A percentile compares a stretch with the other conserved stretches of the same genome.
phyloP scores from a whole-genome alignment of 371 early-diverging fungal genomes.

The Synchytrium microbalum region DNA sequence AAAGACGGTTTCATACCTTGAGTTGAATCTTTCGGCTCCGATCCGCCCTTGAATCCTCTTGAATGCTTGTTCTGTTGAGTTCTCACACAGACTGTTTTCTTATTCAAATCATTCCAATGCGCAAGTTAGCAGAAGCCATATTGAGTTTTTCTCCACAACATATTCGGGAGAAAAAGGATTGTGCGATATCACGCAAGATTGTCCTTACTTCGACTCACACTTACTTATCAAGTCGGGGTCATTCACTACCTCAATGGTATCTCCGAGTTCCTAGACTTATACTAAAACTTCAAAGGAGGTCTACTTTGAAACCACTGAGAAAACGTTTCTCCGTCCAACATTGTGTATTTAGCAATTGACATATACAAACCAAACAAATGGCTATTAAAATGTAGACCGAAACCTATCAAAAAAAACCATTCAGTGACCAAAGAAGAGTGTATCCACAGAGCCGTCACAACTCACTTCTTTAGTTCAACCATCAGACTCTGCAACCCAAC shows the following conservation, averaged over 20 bases:
- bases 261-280: too few species aligned
- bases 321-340: too few species aligned
- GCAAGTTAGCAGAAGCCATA: conserved; percentile 68
- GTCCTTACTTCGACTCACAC: too few species aligned
- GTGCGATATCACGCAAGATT: too few species aligned
- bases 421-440: neutral
- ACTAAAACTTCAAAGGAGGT: too few species aligned
- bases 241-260: too few species aligned
- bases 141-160: too few species aligned
- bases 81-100: conserved; percentile 75
- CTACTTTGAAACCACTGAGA: too few species aligned
- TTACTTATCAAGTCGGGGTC: too few species aligned
- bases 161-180: too few species aligned
- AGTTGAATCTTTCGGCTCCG: conserved; percentile 77
- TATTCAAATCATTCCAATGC: conserved; percentile 68
- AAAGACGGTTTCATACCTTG: conserved; percentile 33
- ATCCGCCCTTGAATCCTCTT: conserved; percentile 68
- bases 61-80: conserved; percentile 56
- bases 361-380: neutral
- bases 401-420: neutral
- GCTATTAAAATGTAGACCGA: neutral
- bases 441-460: conserved; percentile 3
- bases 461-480: conserved; percentile 68
- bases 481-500: conserved; percentile 84
- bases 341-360: too few species aligned